Conservation (phyloP, 176 grass and related monocot genomes). For the Rhynchospora pubera region DNA sequence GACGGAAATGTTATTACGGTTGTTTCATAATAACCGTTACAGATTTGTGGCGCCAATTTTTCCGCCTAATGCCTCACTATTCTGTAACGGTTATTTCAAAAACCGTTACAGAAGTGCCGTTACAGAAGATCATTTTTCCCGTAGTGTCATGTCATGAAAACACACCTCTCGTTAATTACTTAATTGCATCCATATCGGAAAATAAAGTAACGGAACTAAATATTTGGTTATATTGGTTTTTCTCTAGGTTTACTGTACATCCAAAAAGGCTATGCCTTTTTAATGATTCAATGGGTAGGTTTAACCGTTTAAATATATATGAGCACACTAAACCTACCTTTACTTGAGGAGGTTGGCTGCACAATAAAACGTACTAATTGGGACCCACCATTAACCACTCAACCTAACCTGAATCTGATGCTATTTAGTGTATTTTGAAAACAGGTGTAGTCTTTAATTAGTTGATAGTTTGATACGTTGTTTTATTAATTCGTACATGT, state of each 20-base stretch:
- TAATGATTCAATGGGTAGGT: slow-evolving; percentile 15
- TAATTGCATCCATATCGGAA: background rate
- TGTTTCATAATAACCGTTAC: no score
- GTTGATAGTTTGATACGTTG: background rate
- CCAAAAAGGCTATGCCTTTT: slow-evolving; percentile 6
- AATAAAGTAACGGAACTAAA: background rate
- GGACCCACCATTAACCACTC: slow-evolving; percentile 18
- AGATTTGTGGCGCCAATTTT: no score
- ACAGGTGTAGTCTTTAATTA: background rate
- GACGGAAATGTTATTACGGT: no score
- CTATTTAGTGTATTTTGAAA: slow-evolving; percentile 11
- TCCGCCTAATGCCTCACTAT: no score
- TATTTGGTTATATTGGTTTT: background rate
- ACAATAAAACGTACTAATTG: slow-evolving; percentile 6
- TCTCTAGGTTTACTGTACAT: background rate
- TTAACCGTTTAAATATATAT: slow-evolving; percentile 22
- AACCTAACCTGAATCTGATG: slow-evolving; percentile 16
- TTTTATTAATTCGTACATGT: slow-evolving; percentile 5
- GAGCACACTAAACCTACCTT: slow-evolving; percentile 14
- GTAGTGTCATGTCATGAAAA: background rate
- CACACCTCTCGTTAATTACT: background rate
- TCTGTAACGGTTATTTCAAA: no score
- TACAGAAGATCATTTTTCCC: no score
- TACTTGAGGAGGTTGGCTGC: slow-evolving; percentile 3
- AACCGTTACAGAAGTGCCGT: no score